phyloP scores from a whole-genome alignment of 176 grass and related monocot species.

The Oryza nivara region DNA sequence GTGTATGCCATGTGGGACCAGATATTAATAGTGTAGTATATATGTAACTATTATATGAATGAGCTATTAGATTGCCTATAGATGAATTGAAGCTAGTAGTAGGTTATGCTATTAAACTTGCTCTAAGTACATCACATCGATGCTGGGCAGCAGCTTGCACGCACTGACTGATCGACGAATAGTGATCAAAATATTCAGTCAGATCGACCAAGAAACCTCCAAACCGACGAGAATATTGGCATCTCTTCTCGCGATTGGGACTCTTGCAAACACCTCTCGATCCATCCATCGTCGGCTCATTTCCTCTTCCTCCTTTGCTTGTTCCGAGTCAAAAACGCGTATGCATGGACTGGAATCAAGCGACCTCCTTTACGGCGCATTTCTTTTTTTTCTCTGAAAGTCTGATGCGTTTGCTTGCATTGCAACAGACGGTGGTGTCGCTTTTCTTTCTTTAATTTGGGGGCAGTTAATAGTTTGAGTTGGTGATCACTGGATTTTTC shows the following conservation, averaged over 20 bases:
- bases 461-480: neutral
- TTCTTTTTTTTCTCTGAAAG: neutral
- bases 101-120: too few relatives aligned
- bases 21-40: too few relatives aligned
- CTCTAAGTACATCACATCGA: neutral
- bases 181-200: neutral
- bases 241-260: neutral
- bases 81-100: too few relatives aligned
- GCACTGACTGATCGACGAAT: neutral
- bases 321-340: neutral
- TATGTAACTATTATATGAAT: too few relatives aligned
- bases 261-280: neutral
- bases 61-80: too few relatives aligned
- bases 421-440: neutral
- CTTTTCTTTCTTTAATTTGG: neutral
- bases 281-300: too few relatives aligned
- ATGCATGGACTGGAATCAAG: neutral
- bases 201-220: neutral
- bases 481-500: neutral
- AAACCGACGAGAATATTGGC: constrained; percentile 1
- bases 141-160: neutral
- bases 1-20: too few relatives aligned
- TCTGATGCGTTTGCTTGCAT: neutral
- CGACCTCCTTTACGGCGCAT: neutral
- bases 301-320: too few relatives aligned